These are phyloP conservation scores for Akebia trifoliata DNA, from an alignment of 164 flowering plant species.

Conservation along the genomic window DNA sequence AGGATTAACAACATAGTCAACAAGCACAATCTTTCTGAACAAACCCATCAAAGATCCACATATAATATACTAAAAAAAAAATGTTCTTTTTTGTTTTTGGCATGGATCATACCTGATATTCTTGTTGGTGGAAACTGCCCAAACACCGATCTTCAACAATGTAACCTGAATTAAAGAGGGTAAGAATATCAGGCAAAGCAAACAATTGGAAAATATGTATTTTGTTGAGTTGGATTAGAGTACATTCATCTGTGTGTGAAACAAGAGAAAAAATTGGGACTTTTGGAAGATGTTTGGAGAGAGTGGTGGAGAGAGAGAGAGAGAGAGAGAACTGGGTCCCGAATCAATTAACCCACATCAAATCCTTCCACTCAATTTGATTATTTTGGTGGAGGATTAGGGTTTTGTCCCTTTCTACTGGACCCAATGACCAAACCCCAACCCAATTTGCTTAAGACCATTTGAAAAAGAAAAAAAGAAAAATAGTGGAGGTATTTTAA, in stretches of 20 bases:
- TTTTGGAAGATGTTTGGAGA: too few species aligned
- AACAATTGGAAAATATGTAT: too few species aligned
- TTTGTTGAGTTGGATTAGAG: too few species aligned
- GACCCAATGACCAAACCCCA: background rate
- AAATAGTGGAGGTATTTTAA: background rate
- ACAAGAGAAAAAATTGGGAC: too few species aligned
- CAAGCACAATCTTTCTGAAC: background rate
- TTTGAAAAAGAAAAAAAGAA: background rate
- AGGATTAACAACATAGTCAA: too few species aligned
- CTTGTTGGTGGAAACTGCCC: background rate
- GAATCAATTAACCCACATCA: background rate
- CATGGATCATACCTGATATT: conserved; percentile 2
- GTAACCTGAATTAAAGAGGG: conserved; percentile 3
- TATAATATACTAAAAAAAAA: background rate
- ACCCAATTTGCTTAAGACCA: too few species aligned
- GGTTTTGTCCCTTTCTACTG: background rate
- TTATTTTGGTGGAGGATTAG: background rate
- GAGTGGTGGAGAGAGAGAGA: too few species aligned
- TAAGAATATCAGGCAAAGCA: too few species aligned
- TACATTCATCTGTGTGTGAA: too few species aligned
- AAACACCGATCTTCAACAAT: background rate
- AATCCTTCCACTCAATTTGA: background rate
- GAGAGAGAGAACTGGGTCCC: too few species aligned
- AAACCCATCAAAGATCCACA: conserved; percentile 2
- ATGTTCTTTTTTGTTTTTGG: background rate